Evolutionary conservation across 139 green algal species (phyloP).

Genomic region (Dunaliella sp.): DNA sequence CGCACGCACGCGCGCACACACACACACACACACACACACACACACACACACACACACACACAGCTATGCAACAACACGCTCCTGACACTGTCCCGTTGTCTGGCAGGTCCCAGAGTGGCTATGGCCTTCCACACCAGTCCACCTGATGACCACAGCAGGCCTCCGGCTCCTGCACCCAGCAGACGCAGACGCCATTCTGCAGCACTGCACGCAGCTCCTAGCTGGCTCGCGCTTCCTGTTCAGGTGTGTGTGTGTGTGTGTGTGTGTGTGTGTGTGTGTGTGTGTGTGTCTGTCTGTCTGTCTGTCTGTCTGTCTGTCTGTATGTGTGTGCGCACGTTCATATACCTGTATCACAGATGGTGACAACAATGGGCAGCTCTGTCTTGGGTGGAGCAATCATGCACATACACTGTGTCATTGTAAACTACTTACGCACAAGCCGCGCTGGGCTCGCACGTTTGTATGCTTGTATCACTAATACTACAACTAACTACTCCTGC

Average conservation of each 20-base stretch:
- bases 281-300: background rate
- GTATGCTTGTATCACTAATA: no score
- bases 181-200: conserved; percentile 33
- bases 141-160: conserved; percentile 55
- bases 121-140: conserved; percentile 36
- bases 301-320: background rate
- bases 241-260: background rate
- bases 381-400: no score
- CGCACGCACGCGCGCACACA: background rate
- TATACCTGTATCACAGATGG: no score
- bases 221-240: conserved; percentile 19
- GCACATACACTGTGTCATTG: no score
- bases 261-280: background rate
- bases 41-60: background rate
- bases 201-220: conserved; percentile 29
- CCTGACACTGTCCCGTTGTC: background rate
- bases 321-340: background rate
- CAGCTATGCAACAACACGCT: background rate
- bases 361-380: no score
- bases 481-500: no score
- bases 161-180: conserved; percentile 40
- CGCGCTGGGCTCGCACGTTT: no score
- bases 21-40: background rate
- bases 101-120: conserved; percentile 26
- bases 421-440: no score